Evolutionary conservation across 1,284 basidiomycete species (phyloP), one percentile per base, ranked within the genome.

Genomic region (Wolfiporia cocos): DNA sequence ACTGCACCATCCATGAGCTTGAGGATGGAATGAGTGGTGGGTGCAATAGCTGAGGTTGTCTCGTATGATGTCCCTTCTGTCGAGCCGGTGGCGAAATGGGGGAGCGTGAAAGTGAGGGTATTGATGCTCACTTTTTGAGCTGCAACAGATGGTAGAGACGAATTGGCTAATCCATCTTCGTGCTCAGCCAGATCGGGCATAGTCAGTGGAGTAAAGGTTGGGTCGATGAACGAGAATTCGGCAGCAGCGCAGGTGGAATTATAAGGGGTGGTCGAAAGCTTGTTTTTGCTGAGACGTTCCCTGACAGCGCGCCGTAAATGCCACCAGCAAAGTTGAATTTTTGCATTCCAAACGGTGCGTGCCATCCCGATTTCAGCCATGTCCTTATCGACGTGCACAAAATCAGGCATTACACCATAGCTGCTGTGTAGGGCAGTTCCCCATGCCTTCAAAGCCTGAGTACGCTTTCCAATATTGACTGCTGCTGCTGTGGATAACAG

Each of bases 321-420:
- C 58, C 58, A 61, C 43, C 44, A 56, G 37, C 59, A 62, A 5
- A 62, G 24, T 19, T 50, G 47, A 24, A 54, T 52, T 43, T 63
- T 62, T n/a, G 52, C 48, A 15, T 41, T 33, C 58, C 58, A 62
- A 19, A 56, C 51, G 1, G 30, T 23, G 24, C 34, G 28, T 4
- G 39, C 24, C 43, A 51, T 52, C 4, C 44, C 46, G 37, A 63
- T 63, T 43, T 64, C 58, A 1, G 52, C 56, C 55, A 62, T 61
- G 37, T 63, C 58, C 37, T 64, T 63, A 42, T 64, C 58, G 5
- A 49, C 33, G 39, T 63, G 59, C 6, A 50, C 37, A 36, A 59
- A 59, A 10, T 21, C 5, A 0, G 59, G 54, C 7, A 47, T 21
- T 4, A 64, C 33, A 5, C 43, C 40, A 37, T 61, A 63, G 28